These are phyloP conservation scores for Phialocephala subalpina DNA, from an alignment of 2,329 filamentous ascomycete genomes.

Conservation along the genomic window DNA sequence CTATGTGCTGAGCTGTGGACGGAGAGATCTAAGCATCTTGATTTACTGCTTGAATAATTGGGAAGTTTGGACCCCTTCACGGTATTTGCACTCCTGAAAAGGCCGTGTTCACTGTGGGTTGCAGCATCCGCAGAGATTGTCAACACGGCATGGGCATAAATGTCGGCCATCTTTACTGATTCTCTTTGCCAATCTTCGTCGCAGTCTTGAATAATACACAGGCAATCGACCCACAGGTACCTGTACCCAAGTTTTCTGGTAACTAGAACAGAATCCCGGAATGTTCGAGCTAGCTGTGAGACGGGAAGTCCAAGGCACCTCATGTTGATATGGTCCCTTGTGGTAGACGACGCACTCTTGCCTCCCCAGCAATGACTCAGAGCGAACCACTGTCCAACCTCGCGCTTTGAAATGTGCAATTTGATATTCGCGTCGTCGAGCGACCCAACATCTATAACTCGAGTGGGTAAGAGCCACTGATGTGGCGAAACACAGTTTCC, in stretches of 20 bases:
- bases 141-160: neutral
- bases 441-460: neutral
- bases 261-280: neutral
- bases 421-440: neutral
- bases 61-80: too few species aligned
- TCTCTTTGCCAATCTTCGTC: neutral
- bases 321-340: neutral
- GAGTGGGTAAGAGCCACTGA: neutral
- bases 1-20: neutral
- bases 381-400: neutral
- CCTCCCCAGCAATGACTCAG: constrained; percentile 8
- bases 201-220: neutral
- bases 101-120: neutral
- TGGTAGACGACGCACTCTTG: neutral
- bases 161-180: neutral
- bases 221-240: constrained; percentile 4
- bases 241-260: neutral
- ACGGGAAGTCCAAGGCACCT: neutral
- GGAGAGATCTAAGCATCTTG: neutral
- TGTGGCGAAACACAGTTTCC: neutral
- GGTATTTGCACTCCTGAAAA: neutral
- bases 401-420: neutral
- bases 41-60: neutral
- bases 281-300: neutral
- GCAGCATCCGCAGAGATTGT: neutral